Conservation (phyloP, 2,329 filamentous ascomycete species). For the Escovopsis sp. region DNA sequence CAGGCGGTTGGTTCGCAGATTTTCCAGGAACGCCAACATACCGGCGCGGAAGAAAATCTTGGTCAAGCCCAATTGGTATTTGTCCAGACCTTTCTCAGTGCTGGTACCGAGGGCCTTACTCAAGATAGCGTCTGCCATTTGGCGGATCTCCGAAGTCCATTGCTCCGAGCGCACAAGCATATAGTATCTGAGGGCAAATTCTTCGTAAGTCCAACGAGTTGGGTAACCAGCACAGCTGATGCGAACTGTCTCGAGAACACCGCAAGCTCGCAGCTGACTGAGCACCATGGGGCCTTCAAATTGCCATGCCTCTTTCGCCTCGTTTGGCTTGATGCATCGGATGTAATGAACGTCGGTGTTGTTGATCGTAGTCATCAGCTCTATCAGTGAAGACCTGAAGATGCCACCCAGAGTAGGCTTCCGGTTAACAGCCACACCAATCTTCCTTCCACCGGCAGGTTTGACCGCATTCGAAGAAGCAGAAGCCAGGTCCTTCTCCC, state of each 20-base stretch:
- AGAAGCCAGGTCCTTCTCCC: constrained; percentile 70
- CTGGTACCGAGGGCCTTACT: constrained; percentile 72
- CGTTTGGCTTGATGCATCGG: constrained; percentile 96
- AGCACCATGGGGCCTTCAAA: constrained; percentile 98
- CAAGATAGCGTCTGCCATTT: constrained; percentile 89
- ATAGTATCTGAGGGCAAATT: constrained; percentile 95
- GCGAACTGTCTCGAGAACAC: constrained; percentile 94
- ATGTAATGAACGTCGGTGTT: constrained; percentile 98
- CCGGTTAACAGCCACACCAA: constrained; percentile 81
- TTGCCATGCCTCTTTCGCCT: constrained; percentile 91
- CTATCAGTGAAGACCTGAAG: constrained; percentile 95
- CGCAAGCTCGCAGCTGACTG: constrained; percentile 90
- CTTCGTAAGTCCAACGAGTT: constrained; percentile 96
- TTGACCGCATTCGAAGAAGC: constrained; percentile 59
- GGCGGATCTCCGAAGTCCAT: constrained; percentile 86
- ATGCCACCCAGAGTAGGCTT: constrained; percentile 97
- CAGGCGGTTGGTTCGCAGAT: constrained; percentile 74
- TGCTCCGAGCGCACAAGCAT: constrained; percentile 83
- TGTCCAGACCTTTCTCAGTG: constrained; percentile 63
- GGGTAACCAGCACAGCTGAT: constrained; percentile 97
- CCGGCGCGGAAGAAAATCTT: constrained; percentile 99
- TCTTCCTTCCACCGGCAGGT: constrained; percentile 66
- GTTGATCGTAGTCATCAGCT: constrained; percentile 96
- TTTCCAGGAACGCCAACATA: constrained; percentile 97
- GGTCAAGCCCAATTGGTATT: constrained; percentile 92